Conservation (phyloP, 2,329 filamentous ascomycete species). For the Colletotrichum sp. region DNA sequence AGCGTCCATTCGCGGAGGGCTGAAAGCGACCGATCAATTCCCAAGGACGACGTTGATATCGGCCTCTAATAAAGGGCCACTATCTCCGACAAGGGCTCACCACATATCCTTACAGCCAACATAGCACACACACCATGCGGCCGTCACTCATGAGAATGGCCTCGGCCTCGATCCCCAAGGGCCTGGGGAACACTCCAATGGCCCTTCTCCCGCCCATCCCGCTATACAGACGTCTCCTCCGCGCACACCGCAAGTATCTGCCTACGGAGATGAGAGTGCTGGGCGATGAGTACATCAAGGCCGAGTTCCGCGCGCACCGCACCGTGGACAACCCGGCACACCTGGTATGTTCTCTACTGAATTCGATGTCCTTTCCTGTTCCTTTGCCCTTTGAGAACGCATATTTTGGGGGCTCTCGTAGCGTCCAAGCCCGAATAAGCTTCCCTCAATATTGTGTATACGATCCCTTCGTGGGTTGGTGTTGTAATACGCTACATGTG, state of each 20-base stretch:
- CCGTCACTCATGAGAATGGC: slow-evolving; percentile 29
- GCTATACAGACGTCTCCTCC: slow-evolving; percentile 85
- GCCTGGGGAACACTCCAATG: slow-evolving; percentile 47
- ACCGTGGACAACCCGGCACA: slow-evolving; percentile 89
- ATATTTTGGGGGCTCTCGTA: no score
- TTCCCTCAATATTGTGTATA: no score
- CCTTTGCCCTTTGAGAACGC: no score
- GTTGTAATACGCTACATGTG: no score
- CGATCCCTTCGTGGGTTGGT: no score
- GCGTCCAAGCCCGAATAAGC: no score
- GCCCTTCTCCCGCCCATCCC: slow-evolving; percentile 86
- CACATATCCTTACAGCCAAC: background rate
- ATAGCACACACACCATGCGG: background rate
- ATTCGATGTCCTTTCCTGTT: no score
- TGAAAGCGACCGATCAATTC: background rate
- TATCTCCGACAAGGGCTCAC: background rate
- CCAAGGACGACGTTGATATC: no score
- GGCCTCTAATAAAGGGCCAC: no score
- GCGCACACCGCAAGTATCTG: slow-evolving; percentile 82
- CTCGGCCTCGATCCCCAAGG: slow-evolving; percentile 35
- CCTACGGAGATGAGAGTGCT: slow-evolving; percentile 76
- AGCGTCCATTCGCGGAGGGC: no score
- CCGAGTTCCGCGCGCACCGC: slow-evolving; percentile 85
- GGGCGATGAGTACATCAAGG: slow-evolving; percentile 92
- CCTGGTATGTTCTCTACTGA: slow-evolving; percentile 59